Conservation (phyloP, 2,329 filamentous ascomycete species). For the Fusarium setosum region DNA sequence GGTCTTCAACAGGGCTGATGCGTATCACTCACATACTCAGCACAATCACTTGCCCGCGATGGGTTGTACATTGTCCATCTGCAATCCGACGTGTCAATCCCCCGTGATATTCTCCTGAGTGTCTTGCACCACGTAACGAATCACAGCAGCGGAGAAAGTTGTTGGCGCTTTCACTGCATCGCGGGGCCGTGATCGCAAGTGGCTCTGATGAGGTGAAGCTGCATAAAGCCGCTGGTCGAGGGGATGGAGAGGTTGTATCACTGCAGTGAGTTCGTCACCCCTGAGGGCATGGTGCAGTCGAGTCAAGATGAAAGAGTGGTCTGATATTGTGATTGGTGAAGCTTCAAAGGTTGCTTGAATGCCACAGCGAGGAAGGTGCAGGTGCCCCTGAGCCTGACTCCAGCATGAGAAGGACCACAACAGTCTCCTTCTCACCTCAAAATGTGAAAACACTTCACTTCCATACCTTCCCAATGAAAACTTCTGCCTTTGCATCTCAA, state of each 20-base stretch:
- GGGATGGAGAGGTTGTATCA: conserved; percentile 16
- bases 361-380: conserved; percentile 5
- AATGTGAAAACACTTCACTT: not conserved
- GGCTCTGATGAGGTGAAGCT: conserved; percentile 2
- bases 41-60: conserved; percentile 17
- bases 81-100: not conserved
- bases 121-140: conserved; percentile 7
- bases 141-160: conserved; percentile 7
- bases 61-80: conserved; percentile 17
- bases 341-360: not conserved
- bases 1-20: conserved; percentile 44
- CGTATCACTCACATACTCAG: conserved; percentile 22
- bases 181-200: conserved; percentile 1
- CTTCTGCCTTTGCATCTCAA: not conserved
- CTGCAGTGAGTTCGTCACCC: conserved; percentile 2
- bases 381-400: not conserved
- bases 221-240: conserved; percentile 9
- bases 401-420: not conserved
- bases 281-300: not conserved
- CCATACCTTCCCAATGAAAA: not conserved
- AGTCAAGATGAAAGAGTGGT: conserved; percentile 1
- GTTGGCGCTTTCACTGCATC: conserved; percentile 8
- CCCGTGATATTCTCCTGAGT: not conserved
- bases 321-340: not conserved
- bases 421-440: conserved; percentile 6